A percentile compares a stretch with the other conserved stretches of the same genome.
These are phyloP conservation scores for Scheffersomyces insectosa DNA, from an alignment of 1,139 yeast species.

Conservation along the genomic window DNA sequence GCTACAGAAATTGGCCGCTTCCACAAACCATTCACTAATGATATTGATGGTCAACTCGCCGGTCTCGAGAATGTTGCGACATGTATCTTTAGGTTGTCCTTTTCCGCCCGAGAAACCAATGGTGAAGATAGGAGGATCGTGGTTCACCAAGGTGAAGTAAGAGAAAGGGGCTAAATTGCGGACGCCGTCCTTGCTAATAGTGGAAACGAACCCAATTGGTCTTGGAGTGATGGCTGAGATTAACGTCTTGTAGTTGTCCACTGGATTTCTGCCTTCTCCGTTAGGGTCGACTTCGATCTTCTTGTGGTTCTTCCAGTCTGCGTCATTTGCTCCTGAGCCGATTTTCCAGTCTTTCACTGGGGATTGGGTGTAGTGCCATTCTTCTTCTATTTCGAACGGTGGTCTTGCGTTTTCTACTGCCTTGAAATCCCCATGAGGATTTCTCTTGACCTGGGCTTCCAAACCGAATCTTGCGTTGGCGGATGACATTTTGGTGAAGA, in stretches of 20 bases:
- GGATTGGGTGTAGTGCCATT: constrained; percentile 22
- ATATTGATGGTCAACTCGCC: constrained; percentile 59
- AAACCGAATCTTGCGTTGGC: constrained; percentile 12
- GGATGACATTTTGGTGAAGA: neutral
- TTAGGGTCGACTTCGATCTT: constrained; percentile 54
- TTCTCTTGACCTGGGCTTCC: constrained; percentile 16
- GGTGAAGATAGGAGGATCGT: constrained; percentile 61
- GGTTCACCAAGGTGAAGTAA: constrained; percentile 48
- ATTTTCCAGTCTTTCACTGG: constrained; percentile 43
- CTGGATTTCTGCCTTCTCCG: constrained; percentile 38
- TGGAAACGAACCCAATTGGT: constrained; percentile 59
- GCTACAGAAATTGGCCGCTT: constrained; percentile 59
- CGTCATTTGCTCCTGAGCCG: constrained; percentile 50
- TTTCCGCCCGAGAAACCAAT: constrained; percentile 47
- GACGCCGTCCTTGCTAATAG: constrained; percentile 43
- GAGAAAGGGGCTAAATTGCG: constrained; percentile 62
- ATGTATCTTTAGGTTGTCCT: constrained; percentile 50
- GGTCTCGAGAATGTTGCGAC: constrained; percentile 49
- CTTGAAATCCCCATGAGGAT: constrained; percentile 27
- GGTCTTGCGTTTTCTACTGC: constrained; percentile 25
- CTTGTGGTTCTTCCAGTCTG: constrained; percentile 43
- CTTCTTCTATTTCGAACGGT: constrained; percentile 17
- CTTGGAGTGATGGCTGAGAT: constrained; percentile 56
- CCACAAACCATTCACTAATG: constrained; percentile 64
- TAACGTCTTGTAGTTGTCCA: constrained; percentile 51